Conservation (phyloP, 257 asterid species). For the Cordia subcordata region DNA sequence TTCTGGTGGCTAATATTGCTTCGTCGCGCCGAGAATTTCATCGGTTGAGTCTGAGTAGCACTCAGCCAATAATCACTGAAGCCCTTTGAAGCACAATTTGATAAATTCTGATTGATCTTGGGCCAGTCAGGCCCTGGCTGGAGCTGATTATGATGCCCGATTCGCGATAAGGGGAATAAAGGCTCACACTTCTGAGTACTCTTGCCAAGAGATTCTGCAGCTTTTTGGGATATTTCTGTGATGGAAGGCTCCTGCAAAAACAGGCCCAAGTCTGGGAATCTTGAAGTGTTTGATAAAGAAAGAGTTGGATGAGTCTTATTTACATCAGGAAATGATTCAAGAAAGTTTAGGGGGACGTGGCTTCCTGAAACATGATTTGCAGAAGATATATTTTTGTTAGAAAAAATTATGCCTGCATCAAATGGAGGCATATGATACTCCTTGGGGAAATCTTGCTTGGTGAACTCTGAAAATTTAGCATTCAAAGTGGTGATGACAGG, state of each 20-base stretch:
- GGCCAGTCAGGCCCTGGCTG: conserved; percentile 20
- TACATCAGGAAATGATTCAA: conserved; percentile 24
- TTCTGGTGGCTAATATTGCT: conserved; percentile 6
- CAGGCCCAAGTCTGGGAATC: conserved; percentile 41
- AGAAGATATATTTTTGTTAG: conserved; percentile 16
- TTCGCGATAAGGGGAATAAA: conserved; percentile 32
- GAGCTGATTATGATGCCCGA: conserved; percentile 25
- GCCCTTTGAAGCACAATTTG: conserved; percentile 32
- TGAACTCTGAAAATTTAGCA: conserved; percentile 25
- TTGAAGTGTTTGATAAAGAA: conserved; percentile 11
- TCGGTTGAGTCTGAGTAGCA: conserved; percentile 38
- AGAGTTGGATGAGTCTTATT: conserved; percentile 16
- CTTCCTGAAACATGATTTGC: conserved; percentile 15
- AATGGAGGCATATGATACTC: conserved; percentile 23
- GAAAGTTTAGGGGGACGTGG: conserved; percentile 26
- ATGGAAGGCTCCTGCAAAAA: conserved; percentile 43
- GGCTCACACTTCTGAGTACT: conserved; percentile 10
- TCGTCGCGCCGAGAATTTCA: conserved; percentile 19
- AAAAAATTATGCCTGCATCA: conserved; percentile 10
- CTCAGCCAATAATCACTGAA: conserved; percentile 34
- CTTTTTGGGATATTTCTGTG: conserved; percentile 21
- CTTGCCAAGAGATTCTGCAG: conserved; percentile 18
- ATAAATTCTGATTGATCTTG: conserved; percentile 24
- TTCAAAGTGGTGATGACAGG: conserved; percentile 13
- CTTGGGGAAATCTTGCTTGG: conserved; percentile 21